Base-by-base conservation (phyloP, 805 yeast species). In the Teunomyces kruisii region DNA sequence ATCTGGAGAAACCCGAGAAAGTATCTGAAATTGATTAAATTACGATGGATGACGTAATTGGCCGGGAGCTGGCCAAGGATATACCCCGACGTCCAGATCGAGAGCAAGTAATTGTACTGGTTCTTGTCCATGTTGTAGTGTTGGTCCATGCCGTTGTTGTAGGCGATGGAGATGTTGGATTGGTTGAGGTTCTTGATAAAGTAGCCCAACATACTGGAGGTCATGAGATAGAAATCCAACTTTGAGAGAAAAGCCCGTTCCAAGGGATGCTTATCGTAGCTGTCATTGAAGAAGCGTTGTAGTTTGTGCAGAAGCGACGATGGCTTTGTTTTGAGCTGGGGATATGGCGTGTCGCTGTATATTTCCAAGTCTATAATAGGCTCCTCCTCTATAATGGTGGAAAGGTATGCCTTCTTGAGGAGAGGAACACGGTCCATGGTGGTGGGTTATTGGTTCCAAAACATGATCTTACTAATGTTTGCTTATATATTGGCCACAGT, bases 191-290 rank as follows among this genome's bases (percentile, higher is more conserved):
- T 51, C 42, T 56, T 56, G 46, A 56, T 55, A 48, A 56, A 56
- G 48, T 56, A 56, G 9, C 57, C 47, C 29, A 47, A 30, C 27
- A 47, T 44, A 46, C 35, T 28, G 51, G 80, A 79, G 37, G 74
- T 67, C n/a, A 81, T 71, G 41, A 85, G 63, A 28, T 80, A 56
- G 9, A 80, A 49, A 54, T 84, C 89, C 27, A 83, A 58, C 56
- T 84, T 84, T 12, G 81, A 56, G 30, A 68, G 46, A 30, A 81
- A 59, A 22, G 61, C 65, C 39, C 73, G 70, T 46, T 73, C 78
- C 3, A 49, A 72, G 1, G 72, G 67, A 38, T 62, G 61, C 43
- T 72, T 70, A 45, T 70, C 73, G 7, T 39, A 32, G 9, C 61
- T 53, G 47, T 65, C 70, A 59, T 62, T 54, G 22, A 62, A 40